Evolutionary conservation across 1,284 basidiomycete species (phyloP), one percentile per base, ranked within the genome.

Genomic region (Ceratobasidium sp.): DNA sequence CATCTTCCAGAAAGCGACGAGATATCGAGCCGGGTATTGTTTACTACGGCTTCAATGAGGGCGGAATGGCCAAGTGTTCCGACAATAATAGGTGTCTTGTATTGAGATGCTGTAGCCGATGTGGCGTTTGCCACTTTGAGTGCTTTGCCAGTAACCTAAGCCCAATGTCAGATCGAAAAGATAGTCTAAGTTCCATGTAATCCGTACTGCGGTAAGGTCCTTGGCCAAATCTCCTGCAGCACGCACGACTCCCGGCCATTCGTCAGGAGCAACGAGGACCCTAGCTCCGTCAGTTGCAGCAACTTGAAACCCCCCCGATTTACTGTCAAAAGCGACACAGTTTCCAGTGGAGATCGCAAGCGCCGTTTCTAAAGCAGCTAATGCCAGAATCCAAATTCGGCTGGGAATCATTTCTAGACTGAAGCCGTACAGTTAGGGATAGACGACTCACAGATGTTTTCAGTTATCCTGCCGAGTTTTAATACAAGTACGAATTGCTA

Each of bases 61-160:
- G 87, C 84, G 0, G 89, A 89, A 64, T 86, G 85, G 23, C 87
- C 87, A n/a, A 89, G 82, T 1, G 89, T 90, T 6, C 89, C 90
- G 41, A 91, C 81, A 74, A 91, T 86, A 75, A 91, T 86, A 0
- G 85, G 86, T 2, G 81, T 78, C 13, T 77, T 67, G 41, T 35
- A 23, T 44, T 59, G 57, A 9, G 57, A 21, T 35, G 61, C 59
- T 13, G 64, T 67, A 47, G 78, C 52, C 4, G 76, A 49, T 1
- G 57, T 59, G 18, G 87, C 86, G 77, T 88, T 89, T 32, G 80
- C 77, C 16, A 87, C 74, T 3, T 80, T 73, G 0, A 87, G 87
- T 70, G 82, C 83, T 57, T 83, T 80, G 5, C 86, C 86, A 0
- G 88, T 88, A 35, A 91, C 88, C 44, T 83, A 44, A 4, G n/a